Percentiles rank a stretch among this genome's conserved stretches.
phyloP scores from a whole-genome alignment of 176 grass and related monocot genomes.

The Ensete glaucum region DNA sequence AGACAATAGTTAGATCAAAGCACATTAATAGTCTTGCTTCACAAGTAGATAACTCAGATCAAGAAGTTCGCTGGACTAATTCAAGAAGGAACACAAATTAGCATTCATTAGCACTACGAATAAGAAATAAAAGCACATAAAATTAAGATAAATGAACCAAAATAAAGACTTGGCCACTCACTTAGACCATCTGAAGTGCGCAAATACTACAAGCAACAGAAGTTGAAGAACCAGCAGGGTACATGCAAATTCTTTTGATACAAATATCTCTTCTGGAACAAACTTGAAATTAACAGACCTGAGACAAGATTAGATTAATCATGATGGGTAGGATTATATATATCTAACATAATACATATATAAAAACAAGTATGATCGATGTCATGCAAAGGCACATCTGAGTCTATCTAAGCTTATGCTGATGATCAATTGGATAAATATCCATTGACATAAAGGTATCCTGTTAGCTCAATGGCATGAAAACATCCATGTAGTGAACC shows the following conservation, averaged over 20 bases:
- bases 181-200: slow-evolving; percentile 84
- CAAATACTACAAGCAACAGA: slow-evolving; percentile 62
- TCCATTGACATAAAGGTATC: no score
- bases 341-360: background rate
- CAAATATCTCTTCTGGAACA: slow-evolving; percentile 76
- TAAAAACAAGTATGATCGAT: no score
- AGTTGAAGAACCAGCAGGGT: slow-evolving; percentile 74
- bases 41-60: no score
- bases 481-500: no score
- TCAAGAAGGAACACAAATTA: background rate
- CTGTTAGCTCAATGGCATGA: no score
- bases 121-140: background rate
- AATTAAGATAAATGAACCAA: background rate
- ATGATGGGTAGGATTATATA: background rate
- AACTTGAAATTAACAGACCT: slow-evolving; percentile 99
- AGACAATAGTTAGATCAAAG: no score
- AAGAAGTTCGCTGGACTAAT: no score
- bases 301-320: slow-evolving; percentile 15
- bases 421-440: no score
- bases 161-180: slow-evolving; percentile 37
- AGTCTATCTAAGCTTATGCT: no score
- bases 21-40: no score
- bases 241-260: slow-evolving; percentile 79
- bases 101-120: background rate
- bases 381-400: no score